These are phyloP conservation scores for Globisporangium recalcitrans DNA, from an alignment of 352 stramenopile species.

Conservation along the genomic window DNA sequence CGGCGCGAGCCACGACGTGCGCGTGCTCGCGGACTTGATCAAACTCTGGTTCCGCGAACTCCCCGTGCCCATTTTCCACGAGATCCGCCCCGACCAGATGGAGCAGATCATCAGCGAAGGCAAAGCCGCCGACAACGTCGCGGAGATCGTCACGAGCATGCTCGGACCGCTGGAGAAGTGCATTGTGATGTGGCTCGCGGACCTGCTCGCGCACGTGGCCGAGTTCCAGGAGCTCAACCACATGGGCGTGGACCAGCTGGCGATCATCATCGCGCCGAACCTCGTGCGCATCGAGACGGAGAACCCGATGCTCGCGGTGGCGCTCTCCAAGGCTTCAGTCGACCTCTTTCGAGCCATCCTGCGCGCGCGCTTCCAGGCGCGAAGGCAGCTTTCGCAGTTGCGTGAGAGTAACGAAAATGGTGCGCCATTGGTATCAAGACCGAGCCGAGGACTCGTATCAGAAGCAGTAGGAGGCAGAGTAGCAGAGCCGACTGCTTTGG, in stretches of 20 bases:
- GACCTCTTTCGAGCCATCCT: slow-evolving; percentile 63
- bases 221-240: slow-evolving; percentile 70
- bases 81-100: slow-evolving; percentile 68
- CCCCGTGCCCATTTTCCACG: slow-evolving; percentile 73
- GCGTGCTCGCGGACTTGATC: slow-evolving; percentile 84
- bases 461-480: slow-evolving; percentile 4
- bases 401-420: not conserved
- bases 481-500: not conserved
- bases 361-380: slow-evolving; percentile 26
- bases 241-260: slow-evolving; percentile 88
- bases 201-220: slow-evolving; percentile 71
- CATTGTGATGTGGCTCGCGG: slow-evolving; percentile 80
- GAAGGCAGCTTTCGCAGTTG: slow-evolving; percentile 3
- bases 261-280: slow-evolving; percentile 87
- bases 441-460: not conserved
- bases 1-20: slow-evolving; percentile 61
- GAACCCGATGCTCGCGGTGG: slow-evolving; percentile 83
- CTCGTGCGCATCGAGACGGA: slow-evolving; percentile 82
- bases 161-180: slow-evolving; percentile 46
- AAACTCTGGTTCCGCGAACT: slow-evolving; percentile 90
- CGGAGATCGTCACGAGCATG: slow-evolving; percentile 41
- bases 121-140: slow-evolving; percentile 18
- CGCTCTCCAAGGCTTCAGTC: slow-evolving; percentile 82
- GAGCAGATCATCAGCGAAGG: slow-evolving; percentile 32
- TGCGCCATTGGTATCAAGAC: slow-evolving; percentile 6